Conservation (phyloP, 2,329 filamentous ascomycete species). For the Fusarium keratoplasticum region DNA sequence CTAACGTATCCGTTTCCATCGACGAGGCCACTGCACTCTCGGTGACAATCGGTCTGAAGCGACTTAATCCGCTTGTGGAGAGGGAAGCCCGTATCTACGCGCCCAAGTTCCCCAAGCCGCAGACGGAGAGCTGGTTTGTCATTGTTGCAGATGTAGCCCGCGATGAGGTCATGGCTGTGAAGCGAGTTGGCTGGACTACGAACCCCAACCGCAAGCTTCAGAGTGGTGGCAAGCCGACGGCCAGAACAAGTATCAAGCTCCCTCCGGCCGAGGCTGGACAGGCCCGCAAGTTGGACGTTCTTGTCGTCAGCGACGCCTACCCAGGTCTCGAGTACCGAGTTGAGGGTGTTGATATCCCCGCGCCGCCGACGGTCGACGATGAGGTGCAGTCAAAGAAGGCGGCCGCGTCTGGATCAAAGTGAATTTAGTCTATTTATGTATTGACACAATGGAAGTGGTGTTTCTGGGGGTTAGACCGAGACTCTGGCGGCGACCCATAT, state of each 20-base stretch:
- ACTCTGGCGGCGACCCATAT: conserved; percentile 14
- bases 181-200: conserved; percentile 80
- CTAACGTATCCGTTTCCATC: conserved; percentile 73
- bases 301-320: conserved; percentile 89
- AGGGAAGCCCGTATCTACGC: conserved; percentile 83
- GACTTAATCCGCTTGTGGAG: conserved; percentile 74
- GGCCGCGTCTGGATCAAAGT: conserved; percentile 28
- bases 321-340: conserved; percentile 74
- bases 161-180: conserved; percentile 87
- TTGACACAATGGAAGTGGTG: conserved; percentile 14
- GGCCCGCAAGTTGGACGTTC: conserved; percentile 75
- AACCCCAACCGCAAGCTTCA: conserved; percentile 47
- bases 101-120: conserved; percentile 91
- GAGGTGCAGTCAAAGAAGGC: conserved; percentile 58
- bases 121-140: conserved; percentile 94
- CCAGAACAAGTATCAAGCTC: conserved; percentile 70
- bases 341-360: conserved; percentile 64
- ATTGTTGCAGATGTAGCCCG: conserved; percentile 74
- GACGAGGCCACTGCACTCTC: conserved; percentile 70
- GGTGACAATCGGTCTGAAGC: conserved; percentile 72
- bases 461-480: conserved; percentile 1
- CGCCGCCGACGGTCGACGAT: conserved; percentile 60
- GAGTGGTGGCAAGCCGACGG: conserved; percentile 60
- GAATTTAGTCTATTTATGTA: conserved; percentile 37
- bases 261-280: conserved; percentile 60